phyloP scores from a whole-genome alignment of 106 monocot species.

The Dioscorea alata region DNA sequence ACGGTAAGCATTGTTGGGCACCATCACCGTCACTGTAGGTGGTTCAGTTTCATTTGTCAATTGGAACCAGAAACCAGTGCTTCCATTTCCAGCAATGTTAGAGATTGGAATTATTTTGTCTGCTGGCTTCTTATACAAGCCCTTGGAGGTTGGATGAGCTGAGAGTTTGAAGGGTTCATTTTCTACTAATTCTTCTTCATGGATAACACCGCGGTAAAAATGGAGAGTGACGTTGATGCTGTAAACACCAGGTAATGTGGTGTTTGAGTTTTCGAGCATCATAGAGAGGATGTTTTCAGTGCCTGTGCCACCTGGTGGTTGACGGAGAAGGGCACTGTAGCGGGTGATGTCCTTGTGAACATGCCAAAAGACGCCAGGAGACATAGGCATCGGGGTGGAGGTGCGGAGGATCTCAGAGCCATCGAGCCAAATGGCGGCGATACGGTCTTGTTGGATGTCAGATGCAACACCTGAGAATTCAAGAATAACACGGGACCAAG shows the following conservation, averaged over 20 bases:
- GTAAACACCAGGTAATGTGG: slow-evolving; percentile 4
- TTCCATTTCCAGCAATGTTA: not conserved
- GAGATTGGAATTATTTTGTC: slow-evolving; percentile 16
- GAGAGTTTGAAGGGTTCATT: not conserved
- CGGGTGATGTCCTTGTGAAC: slow-evolving; percentile 24
- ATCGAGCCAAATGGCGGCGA: slow-evolving; percentile 9
- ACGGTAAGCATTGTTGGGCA: slow-evolving; percentile 14
- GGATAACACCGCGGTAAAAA: slow-evolving; percentile 4
- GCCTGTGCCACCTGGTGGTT: no score
- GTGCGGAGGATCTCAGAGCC: slow-evolving; percentile 16
- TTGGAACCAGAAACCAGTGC: slow-evolving; percentile 13
- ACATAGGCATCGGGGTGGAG: slow-evolving; percentile 7
- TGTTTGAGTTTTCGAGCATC: slow-evolving; percentile 16
- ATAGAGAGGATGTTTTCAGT: not conserved
- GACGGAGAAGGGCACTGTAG: slow-evolving; percentile 15
- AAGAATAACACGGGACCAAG: not conserved
- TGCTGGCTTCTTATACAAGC: slow-evolving; percentile 10
- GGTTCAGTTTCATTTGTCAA: slow-evolving; percentile 7
- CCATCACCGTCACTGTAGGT: not conserved
- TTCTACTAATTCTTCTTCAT: not conserved
- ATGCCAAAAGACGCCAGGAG: slow-evolving; percentile 12
- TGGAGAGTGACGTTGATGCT: slow-evolving; percentile 11
- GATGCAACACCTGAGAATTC: not conserved
- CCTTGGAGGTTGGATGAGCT: slow-evolving; percentile 11
- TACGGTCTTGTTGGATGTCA: not conserved